A percentile compares a stretch with the other conserved stretches of the same genome.
These are phyloP conservation scores for Hypoxylon sp. DNA, from an alignment of 2,329 filamentous ascomycete species.

Conservation along the genomic window DNA sequence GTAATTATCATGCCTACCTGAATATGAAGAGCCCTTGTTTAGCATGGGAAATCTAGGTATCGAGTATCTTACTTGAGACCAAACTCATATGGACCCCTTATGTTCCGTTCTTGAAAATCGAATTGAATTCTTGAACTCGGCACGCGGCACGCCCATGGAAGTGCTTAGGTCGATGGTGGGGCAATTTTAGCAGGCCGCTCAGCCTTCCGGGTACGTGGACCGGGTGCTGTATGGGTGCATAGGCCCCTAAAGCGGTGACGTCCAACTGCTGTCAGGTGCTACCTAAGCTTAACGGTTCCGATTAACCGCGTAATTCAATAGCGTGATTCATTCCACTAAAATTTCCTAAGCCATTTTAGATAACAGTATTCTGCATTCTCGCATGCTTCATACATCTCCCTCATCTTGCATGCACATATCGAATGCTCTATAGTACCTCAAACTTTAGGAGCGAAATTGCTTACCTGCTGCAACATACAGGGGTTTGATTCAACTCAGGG, in stretches of 20 bases:
- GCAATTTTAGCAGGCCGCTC: too few relatives aligned
- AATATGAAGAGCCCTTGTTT: too few relatives aligned
- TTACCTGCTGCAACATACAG: slow-evolving; percentile 11
- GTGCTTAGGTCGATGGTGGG: too few relatives aligned
- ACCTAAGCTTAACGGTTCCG: too few relatives aligned
- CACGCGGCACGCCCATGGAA: too few relatives aligned
- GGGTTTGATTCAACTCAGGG: slow-evolving; percentile 22
- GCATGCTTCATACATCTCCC: too few relatives aligned
- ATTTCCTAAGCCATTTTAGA: background rate
- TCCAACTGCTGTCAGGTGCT: slow-evolving; percentile 1
- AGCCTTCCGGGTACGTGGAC: too few relatives aligned
- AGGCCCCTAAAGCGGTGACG: slow-evolving; percentile 18
- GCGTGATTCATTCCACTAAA: slow-evolving; percentile 1
- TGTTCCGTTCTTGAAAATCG: too few relatives aligned
- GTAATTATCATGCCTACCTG: background rate
- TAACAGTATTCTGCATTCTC: background rate
- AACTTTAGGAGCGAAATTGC: slow-evolving; percentile 4
- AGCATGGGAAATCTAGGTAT: too few relatives aligned
- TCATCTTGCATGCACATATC: background rate
- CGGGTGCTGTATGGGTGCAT: slow-evolving; percentile 11
- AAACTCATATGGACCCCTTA: too few relatives aligned
- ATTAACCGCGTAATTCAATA: background rate
- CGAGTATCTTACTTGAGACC: too few relatives aligned
- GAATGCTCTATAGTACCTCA: slow-evolving; percentile 8
- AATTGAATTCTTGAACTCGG: too few relatives aligned